Evolutionary conservation across 495 filamentous ascomycete species (phyloP).

Genomic region (Neurospora sp.): DNA sequence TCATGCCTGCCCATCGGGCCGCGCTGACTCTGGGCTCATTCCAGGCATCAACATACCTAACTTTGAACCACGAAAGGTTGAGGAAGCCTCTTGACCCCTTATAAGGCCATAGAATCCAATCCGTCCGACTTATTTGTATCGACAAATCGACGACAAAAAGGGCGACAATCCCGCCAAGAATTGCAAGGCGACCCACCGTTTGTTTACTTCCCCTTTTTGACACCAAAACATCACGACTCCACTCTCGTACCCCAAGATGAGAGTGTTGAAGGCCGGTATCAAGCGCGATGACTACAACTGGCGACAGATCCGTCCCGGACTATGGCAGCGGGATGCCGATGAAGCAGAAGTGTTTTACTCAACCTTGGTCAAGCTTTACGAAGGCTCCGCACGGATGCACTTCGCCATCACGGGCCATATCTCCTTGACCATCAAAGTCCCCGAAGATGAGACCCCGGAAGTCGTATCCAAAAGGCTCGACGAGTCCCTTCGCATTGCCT

Average conservation of each 20-base stretch:
- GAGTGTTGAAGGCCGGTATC: not conserved
- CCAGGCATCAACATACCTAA: not conserved
- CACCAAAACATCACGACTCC: not conserved
- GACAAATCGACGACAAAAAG: not conserved
- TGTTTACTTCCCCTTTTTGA: not conserved
- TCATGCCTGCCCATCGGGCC: not conserved
- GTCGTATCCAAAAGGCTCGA: constrained; percentile 8
- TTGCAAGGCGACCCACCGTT: not conserved
- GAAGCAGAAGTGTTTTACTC: constrained; percentile 37
- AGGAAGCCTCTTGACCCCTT: not conserved
- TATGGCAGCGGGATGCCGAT: constrained; percentile 35
- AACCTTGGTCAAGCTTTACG: constrained; percentile 23
- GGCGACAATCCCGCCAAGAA: not conserved
- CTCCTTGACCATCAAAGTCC: constrained; percentile 7
- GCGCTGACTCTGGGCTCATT: not conserved
- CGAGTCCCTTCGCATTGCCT: constrained; percentile 27
- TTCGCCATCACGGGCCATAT: constrained; percentile 30
- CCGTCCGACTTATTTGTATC: not conserved
- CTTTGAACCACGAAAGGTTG: not conserved
- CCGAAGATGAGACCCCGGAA: not conserved
- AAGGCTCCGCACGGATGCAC: constrained; percentile 28
- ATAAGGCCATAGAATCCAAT: not conserved
- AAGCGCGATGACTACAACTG: constrained; percentile 7
- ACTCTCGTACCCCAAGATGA: not conserved
- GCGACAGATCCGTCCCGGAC: constrained; percentile 11